Conservation (phyloP, 2,329 filamentous ascomycete genomes). For the Delphinella strobiligena region DNA sequence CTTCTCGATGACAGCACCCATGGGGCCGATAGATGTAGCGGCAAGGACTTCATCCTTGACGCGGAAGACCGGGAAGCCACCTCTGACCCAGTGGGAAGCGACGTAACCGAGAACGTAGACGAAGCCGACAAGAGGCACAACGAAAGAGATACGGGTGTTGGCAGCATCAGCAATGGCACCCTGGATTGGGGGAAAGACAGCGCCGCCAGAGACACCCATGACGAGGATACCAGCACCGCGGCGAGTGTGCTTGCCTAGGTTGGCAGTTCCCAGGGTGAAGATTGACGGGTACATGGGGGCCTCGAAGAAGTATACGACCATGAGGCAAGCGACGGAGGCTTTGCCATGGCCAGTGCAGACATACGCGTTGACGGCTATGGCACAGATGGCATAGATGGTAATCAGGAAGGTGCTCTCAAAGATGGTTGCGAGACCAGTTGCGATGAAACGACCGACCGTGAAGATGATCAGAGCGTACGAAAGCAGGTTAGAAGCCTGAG, state of each 20-base stretch:
- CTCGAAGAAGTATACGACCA: slow-evolving; percentile 26
- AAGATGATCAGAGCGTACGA: slow-evolving; percentile 27
- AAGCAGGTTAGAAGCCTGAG: slow-evolving; percentile 23
- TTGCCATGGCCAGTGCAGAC: slow-evolving; percentile 20
- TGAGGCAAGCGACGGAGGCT: slow-evolving; percentile 22
- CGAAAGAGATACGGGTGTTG: slow-evolving; percentile 30
- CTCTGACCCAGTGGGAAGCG: slow-evolving; percentile 19
- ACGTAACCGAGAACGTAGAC: slow-evolving; percentile 26
- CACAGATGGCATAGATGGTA: slow-evolving; percentile 19
- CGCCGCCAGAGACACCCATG: slow-evolving; percentile 25
- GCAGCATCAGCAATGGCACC: slow-evolving; percentile 28
- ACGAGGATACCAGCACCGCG: slow-evolving; percentile 29
- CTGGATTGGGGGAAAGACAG: slow-evolving; percentile 25
- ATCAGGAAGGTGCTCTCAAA: slow-evolving; percentile 26
- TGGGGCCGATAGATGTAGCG: slow-evolving; percentile 20
- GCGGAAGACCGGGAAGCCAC: slow-evolving; percentile 21
- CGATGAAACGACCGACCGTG: slow-evolving; percentile 28
- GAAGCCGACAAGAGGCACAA: slow-evolving; percentile 34
- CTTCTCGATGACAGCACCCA: slow-evolving; percentile 17
- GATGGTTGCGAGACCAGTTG: slow-evolving; percentile 21
- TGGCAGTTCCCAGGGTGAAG: slow-evolving; percentile 28
- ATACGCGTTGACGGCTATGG: slow-evolving; percentile 24
- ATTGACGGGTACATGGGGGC: slow-evolving; percentile 26
- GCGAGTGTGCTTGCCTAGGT: slow-evolving; percentile 26
- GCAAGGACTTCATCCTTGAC: slow-evolving; percentile 19